Evolutionary conservation across 1,284 basidiomycete species (phyloP), one percentile per base, ranked within the genome.

Genomic region (Cerioporus squamosus): DNA sequence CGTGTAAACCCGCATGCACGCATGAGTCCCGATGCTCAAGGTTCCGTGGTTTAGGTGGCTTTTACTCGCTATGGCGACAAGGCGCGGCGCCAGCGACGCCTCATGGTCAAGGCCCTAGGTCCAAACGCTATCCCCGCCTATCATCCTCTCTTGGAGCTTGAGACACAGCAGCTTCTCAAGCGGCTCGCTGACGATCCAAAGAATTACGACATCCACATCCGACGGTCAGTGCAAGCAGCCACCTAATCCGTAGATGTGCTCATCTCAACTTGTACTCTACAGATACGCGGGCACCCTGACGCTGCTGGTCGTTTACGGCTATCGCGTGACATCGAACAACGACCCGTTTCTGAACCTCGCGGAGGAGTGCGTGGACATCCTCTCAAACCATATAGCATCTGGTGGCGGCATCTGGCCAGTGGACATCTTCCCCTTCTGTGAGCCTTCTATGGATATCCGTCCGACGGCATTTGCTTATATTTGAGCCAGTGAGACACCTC

Each of bases 401-500:
- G 83, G 84, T 2, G 84, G 84, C 29, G 84, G 85, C 5, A 79
- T 90, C 51, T 90, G 87, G 87, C 81, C 82, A 0, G 88, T 90
- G 45, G 87, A 88, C 66, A 66, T 87, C 38, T 74, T 88, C 63
- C 86, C 84, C 9, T 53, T 61, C 45, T 29, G 66, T 66, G 29
- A 24, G 66, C 57, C 12, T 10, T 3, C 9, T 17, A 9, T 33
- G 7, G n/a, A 23, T 23, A 17, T 24, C 33, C 12, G 14, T 29
- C 33, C 12, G 33, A 7, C 10, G 24, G 12, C 15, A 20, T 22
- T 18, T 10, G 39, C 42, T 44, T 29, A 33, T 15, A 10, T 7
- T 17, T 29, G 20, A 17, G 39, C 70, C 58, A 50, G 50, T 76
- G 57, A 68, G 67, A 44, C 60, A 70, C 51, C 63, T 76, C 0